A percentile compares a stretch with the other conserved stretches of the same genome.
phyloP scores from a whole-genome alignment of 2,329 filamentous ascomycete genomes.

The Alternaria tenuissima region DNA sequence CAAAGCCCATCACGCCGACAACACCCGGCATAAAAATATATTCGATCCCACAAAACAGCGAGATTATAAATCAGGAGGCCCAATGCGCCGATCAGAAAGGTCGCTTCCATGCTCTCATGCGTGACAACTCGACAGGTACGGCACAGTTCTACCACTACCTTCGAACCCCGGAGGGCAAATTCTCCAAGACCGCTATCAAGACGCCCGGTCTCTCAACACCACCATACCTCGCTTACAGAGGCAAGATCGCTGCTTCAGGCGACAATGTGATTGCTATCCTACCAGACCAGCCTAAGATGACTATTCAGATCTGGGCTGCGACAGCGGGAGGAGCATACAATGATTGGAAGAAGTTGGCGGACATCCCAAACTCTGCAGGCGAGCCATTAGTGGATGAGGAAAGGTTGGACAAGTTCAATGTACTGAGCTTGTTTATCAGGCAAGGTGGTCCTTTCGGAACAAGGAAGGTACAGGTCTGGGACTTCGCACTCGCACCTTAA shows the following conservation, averaged over 20 bases:
- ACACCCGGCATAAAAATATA: conserved; percentile 56
- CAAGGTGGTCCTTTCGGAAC: conserved; percentile 45
- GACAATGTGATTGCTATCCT: conserved; percentile 42
- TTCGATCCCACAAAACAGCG: conserved; percentile 55
- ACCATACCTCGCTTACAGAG: conserved; percentile 44
- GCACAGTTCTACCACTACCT: conserved; percentile 46
- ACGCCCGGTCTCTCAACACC: conserved; percentile 39
- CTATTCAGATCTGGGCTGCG: conserved; percentile 39
- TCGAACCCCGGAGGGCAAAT: conserved; percentile 36
- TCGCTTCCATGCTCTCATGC: conserved; percentile 60
- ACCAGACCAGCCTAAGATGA: conserved; percentile 42
- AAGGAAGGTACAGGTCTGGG: conserved; percentile 48
- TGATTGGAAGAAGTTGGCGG: conserved; percentile 43
- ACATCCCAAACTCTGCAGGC: conserved; percentile 41
- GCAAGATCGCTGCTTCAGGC: conserved; percentile 40
- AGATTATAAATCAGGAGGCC: conserved; percentile 62
- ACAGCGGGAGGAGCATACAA: conserved; percentile 37
- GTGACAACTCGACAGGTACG: conserved; percentile 50
- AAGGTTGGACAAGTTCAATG: conserved; percentile 30
- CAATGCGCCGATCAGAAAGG: conserved; percentile 58
- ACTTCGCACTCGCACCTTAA: conserved; percentile 31
- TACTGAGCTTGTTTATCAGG: conserved; percentile 46
- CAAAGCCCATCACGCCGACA: conserved; percentile 54
- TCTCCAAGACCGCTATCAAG: conserved; percentile 44
- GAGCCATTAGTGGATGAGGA: conserved; percentile 46